A percentile compares a stretch with the other conserved stretches of the same genome.
These are phyloP conservation scores for Mollisia scopiformis DNA, from an alignment of 2,329 filamentous ascomycete genomes.

Conservation along the genomic window DNA sequence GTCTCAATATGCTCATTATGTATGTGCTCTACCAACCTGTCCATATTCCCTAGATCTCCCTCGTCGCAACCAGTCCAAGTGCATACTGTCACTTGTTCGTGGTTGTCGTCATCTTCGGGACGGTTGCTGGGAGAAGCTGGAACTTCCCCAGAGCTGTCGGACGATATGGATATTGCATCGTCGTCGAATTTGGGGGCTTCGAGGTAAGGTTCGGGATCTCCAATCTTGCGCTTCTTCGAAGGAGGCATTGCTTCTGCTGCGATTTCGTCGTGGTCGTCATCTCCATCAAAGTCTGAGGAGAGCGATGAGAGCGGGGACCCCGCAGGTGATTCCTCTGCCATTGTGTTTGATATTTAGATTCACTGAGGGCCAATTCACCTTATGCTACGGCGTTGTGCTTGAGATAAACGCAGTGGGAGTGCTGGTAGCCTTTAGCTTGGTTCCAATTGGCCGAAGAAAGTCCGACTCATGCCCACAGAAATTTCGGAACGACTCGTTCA, in stretches of 20 bases:
- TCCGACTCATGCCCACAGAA: no score
- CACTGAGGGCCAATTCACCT: neutral
- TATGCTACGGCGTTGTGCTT: neutral
- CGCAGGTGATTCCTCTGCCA: slow-evolving; percentile 38
- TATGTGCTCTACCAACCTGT: slow-evolving; percentile 78
- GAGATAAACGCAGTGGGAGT: neutral
- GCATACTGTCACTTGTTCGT: slow-evolving; percentile 78
- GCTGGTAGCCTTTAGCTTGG: no score
- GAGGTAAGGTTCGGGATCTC: slow-evolving; percentile 12
- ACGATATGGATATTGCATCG: slow-evolving; percentile 73
- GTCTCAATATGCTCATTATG: slow-evolving; percentile 94
- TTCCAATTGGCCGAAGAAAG: no score
- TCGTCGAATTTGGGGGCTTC: slow-evolving; percentile 16
- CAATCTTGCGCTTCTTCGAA: slow-evolving; percentile 26
- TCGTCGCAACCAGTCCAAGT: slow-evolving; percentile 76
- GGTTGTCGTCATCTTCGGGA: slow-evolving; percentile 72
- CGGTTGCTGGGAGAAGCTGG: slow-evolving; percentile 71
- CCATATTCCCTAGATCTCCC: slow-evolving; percentile 79
- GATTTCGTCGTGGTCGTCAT: slow-evolving; percentile 55
- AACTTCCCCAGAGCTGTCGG: slow-evolving; percentile 86
- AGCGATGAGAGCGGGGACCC: slow-evolving; percentile 67
- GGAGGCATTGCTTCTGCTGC: slow-evolving; percentile 42
- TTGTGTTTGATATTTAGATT: slow-evolving; percentile 23
- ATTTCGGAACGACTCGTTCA: no score
- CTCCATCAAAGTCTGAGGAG: slow-evolving; percentile 58